Evolutionary conservation across 2,329 filamentous ascomycete species (phyloP).

Genomic region (Beauveria sp.): DNA sequence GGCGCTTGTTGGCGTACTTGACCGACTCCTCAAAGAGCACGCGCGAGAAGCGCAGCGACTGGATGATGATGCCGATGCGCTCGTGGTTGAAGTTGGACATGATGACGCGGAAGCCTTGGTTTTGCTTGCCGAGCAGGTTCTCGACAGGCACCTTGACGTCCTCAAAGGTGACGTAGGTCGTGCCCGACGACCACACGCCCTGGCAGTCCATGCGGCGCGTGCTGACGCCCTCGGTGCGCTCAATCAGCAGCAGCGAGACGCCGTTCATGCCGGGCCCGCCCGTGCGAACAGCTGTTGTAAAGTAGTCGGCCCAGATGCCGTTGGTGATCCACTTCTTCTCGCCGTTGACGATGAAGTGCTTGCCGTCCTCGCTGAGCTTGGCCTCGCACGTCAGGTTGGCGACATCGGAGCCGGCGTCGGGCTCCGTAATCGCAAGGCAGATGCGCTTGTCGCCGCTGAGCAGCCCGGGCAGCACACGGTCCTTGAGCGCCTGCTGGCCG

Average conservation of each 20-base stretch:
- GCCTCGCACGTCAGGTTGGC: conserved; percentile 94
- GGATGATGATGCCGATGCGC: conserved; percentile 97
- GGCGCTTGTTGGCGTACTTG: conserved; percentile 95
- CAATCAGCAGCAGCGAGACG: conserved; percentile 83
- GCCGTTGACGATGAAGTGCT: conserved; percentile 98
- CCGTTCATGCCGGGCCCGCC: conserved; percentile 88
- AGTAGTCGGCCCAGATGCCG: conserved; percentile 94
- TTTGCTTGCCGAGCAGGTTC: conserved; percentile 95
- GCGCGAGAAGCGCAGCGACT: conserved; percentile 88
- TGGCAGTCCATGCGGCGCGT: conserved; percentile 98
- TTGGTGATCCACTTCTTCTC: conserved; percentile 99
- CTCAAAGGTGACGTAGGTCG: conserved; percentile 96
- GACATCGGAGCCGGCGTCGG: conserved; percentile 89
- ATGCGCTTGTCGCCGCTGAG: conserved; percentile 92
- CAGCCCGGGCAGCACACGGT: conserved; percentile 83
- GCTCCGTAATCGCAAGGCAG: conserved; percentile 95
- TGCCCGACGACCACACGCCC: conserved; percentile 91
- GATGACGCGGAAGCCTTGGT: conserved; percentile 97
- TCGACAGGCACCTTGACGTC: conserved; percentile 99
- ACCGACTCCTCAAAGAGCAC: conserved; percentile 96
- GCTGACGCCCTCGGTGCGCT: conserved; percentile 80
- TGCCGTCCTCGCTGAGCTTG: conserved; percentile 88
- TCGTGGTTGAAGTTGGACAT: conserved; percentile 99
- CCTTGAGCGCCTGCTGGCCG: conserved; percentile 73
- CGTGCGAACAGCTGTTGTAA: conserved; percentile 92